Base-by-base conservation (phyloP, 768 basidiomycete genomes). In the Pholiota molesta region DNA sequence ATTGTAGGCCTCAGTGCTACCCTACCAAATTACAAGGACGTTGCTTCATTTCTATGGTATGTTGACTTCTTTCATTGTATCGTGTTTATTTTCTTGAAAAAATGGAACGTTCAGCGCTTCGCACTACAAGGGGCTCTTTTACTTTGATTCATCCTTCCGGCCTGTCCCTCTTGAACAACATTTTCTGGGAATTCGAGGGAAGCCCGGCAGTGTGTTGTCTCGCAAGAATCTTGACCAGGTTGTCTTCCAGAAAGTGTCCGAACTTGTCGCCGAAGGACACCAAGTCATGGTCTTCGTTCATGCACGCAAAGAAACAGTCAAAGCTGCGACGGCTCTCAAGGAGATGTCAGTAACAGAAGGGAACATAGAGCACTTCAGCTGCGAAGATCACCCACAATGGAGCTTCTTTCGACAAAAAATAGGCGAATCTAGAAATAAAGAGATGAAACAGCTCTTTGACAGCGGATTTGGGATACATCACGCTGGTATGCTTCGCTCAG, bases 221-320 rank as follows among this genome's bases (percentile, higher is more conserved):
- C 87, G 86, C 66, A 91, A 86, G 69, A 97, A 96, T 68, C 81
- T 99, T 55, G 97, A 99, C 73, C 79, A 79, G 26, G 94, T 94
- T 26, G 89, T 92, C 1, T 99, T 91, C 67, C 83, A 96, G 67
- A 98, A 97, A 76, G 95, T 99, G 19, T 84, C 90, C 3, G 90
- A 92, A 35, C 80, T 99, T 6, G 92, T 99, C 29, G 81, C 77
- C n/a, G 85, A 88, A 67, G 97, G 96, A 2, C 97, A 99, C 76
- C 97, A 99, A 74, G 95, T 97, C 62, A 99, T 99, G 96, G 96
- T 99, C 0, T 99, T 99, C 69, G 97, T 99, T 9, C 97, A 99
- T 74, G 94, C 97, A 14, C 85, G 97, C 31, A 99, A 97, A 77
- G 97, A 99, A 71, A 99, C 97, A 0, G 97, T 99, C 56, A 97